Percentiles rank a stretch among this genome's conserved stretches.
Conservation (phyloP, 108 stramenopile genomes). For the Licmophora abbreviata region DNA sequence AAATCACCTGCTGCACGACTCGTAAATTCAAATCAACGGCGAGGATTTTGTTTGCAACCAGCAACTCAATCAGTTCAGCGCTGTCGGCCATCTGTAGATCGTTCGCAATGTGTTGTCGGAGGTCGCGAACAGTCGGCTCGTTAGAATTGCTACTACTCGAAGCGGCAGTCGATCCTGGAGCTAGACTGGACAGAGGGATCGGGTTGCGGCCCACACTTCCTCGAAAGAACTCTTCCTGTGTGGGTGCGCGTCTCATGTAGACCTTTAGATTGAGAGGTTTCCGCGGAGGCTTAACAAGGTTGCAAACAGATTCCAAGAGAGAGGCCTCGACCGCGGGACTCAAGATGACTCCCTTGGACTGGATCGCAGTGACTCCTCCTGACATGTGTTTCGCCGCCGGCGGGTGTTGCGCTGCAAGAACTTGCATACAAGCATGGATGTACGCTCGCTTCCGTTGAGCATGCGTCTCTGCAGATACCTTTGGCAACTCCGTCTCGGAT, state of each 20-base stretch:
- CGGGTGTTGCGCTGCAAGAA: conserved; percentile 42
- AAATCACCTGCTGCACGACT: conserved; percentile 66
- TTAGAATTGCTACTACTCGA: conserved; percentile 15
- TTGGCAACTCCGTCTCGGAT: no score
- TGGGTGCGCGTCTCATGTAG: conserved; percentile 69
- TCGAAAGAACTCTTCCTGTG: conserved; percentile 84
- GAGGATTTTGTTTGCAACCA: conserved; percentile 80
- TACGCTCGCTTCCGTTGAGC: conserved; percentile 40
- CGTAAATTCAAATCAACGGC: conserved; percentile 63
- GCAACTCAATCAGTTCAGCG: conserved; percentile 66
- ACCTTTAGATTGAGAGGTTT: conserved; percentile 78
- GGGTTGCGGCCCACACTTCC: conserved; percentile 71
- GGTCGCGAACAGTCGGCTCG: conserved; percentile 65
- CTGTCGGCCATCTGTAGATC: conserved; percentile 81
- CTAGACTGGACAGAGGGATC: conserved; percentile 30
- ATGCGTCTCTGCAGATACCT: no score
- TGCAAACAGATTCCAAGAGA: conserved; percentile 42
- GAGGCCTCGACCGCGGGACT: conserved; percentile 28
- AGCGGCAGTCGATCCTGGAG: conserved; percentile 11
- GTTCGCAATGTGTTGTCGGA: conserved; percentile 68
- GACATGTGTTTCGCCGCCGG: not conserved
- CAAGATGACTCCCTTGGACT: not conserved
- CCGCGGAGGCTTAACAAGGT: conserved; percentile 68
- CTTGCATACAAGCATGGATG: conserved; percentile 48
- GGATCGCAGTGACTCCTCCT: not conserved